Conservation (phyloP, 176 grass and related monocot genomes). For the Phoenix roebelenii region DNA sequence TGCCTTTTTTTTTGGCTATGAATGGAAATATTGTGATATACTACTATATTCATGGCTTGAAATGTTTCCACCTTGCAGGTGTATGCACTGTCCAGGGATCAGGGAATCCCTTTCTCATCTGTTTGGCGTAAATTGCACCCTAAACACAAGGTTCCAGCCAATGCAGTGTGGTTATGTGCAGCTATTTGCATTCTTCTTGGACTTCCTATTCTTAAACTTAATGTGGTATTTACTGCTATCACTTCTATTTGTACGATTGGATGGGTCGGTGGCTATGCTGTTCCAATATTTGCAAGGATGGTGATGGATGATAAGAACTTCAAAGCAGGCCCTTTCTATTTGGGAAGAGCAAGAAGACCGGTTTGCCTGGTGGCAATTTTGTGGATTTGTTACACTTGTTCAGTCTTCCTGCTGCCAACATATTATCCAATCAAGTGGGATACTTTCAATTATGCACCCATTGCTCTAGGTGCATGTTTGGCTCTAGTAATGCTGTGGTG, state of each 20-base stretch:
- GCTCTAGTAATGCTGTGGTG: slow-evolving; percentile 79
- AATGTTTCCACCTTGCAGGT: slow-evolving; percentile 17
- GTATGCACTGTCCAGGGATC: slow-evolving; percentile 85
- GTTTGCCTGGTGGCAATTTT: slow-evolving; percentile 92
- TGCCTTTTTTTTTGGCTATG: too few relatives aligned
- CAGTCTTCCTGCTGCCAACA: slow-evolving; percentile 86
- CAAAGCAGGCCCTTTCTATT: slow-evolving; percentile 70
- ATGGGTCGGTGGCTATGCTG: slow-evolving; percentile 89
- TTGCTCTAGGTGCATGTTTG: slow-evolving; percentile 49
- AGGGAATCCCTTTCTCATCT: slow-evolving; percentile 58
- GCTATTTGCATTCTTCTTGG: slow-evolving; percentile 72
- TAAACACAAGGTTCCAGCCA: slow-evolving; percentile 64
- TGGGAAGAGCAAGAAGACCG: slow-evolving; percentile 48
- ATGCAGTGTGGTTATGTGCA: slow-evolving; percentile 87
- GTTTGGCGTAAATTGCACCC: slow-evolving; percentile 88
- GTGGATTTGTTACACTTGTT: slow-evolving; percentile 98
- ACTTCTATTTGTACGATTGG: slow-evolving; percentile 84
- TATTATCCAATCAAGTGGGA: slow-evolving; percentile 56
- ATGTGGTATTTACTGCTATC: slow-evolving; percentile 94
- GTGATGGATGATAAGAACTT: slow-evolving; percentile 77
- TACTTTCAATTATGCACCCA: slow-evolving; percentile 87
- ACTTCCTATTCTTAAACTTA: slow-evolving; percentile 77
- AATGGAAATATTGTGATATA: too few relatives aligned
- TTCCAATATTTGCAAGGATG: slow-evolving; percentile 94
- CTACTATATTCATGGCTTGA: too few relatives aligned